Evolutionary conservation across 1,139 yeast species (phyloP), one percentile per base, ranked within the genome.

Genomic region (Geotrichum fermentans): DNA sequence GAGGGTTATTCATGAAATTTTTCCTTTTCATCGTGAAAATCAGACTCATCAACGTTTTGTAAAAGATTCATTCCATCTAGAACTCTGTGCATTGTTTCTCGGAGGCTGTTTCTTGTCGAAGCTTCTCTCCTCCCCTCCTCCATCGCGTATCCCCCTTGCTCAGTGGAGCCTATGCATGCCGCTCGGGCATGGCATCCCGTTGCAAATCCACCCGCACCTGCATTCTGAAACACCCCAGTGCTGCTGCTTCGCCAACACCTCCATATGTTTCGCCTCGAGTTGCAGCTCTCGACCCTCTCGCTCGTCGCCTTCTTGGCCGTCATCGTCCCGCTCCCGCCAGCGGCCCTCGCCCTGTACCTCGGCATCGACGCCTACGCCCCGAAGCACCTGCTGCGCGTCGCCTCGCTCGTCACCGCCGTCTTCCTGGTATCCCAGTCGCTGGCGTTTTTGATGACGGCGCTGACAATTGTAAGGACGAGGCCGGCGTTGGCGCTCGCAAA

Each of bases 271-370:
- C 40, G 39, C 3, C 43, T 47, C 8, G 44, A 45, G 24, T 2
- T 45, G n/a, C 50, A 47, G 32, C 20, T 47, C 24, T 47, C 50
- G 16, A 47, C 46, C 3, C 28, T 47, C 11, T 47, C 47, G 4
- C 28, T 47, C 11, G 50, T 42, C 6, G 39, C 44, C 10, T 22
- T 42, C n/a, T 17, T 33, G 16, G 38, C 50, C 8, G 29, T 38
- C 32, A 4, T 24, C 13, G 26, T 42, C 18, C 36, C 50, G 13
- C 34, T 42, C 17, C 14, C 40, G 14, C 40, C 50, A 2, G 16
- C 43, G 6, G 40, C 21, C 28, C 34, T 47, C 10, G 36, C 43
- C 13, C 32, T 42, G 21, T 37, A 42, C 22, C 40, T 38, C 7
- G 50, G 43, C 4, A 30, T 16, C 1, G 16, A 16, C 20, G 13